phyloP scores from a whole-genome alignment of 2,329 filamentous ascomycete species.

The Neodidymelliopsis sp. region DNA sequence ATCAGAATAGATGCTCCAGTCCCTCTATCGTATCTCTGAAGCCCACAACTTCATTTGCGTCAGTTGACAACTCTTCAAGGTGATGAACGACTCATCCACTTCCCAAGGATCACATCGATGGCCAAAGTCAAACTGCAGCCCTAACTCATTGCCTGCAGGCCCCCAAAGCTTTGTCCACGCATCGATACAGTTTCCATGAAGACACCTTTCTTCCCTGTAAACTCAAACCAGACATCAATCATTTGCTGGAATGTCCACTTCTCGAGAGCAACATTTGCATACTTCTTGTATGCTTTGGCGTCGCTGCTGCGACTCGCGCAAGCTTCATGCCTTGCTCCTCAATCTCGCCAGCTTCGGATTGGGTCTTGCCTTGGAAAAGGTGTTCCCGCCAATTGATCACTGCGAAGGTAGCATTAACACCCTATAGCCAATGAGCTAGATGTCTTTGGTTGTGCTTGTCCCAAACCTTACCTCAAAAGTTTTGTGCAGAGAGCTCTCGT shows the following conservation, averaged over 20 bases:
- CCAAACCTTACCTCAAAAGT: conserved; percentile 25
- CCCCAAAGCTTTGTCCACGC: conserved; percentile 32
- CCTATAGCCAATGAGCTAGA: conserved; percentile 12
- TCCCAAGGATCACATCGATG: conserved; percentile 38
- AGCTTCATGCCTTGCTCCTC: conserved; percentile 55
- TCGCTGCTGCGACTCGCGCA: conserved; percentile 51
- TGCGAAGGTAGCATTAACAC: conserved; percentile 45
- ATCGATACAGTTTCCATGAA: conserved; percentile 29
- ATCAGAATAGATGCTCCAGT: neutral
- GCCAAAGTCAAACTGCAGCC: conserved; percentile 37
- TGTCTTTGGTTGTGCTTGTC: neutral
- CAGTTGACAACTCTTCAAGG: conserved; percentile 34
- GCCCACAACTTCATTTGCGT: conserved; percentile 32
- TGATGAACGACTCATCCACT: conserved; percentile 31
- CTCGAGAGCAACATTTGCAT: conserved; percentile 36
- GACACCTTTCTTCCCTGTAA: conserved; percentile 38
- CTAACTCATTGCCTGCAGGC: conserved; percentile 31
- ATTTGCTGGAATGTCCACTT: conserved; percentile 37
- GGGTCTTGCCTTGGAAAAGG: conserved; percentile 35
- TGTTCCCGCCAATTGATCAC: conserved; percentile 55
- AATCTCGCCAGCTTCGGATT: conserved; percentile 45
- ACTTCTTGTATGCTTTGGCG: conserved; percentile 32
- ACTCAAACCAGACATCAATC: conserved; percentile 34
- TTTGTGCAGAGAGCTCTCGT: conserved; percentile 25
- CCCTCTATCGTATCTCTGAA: conserved; percentile 31